Base-by-base conservation (phyloP, 768 basidiomycete genomes). In the Roridomyces roridus region DNA sequence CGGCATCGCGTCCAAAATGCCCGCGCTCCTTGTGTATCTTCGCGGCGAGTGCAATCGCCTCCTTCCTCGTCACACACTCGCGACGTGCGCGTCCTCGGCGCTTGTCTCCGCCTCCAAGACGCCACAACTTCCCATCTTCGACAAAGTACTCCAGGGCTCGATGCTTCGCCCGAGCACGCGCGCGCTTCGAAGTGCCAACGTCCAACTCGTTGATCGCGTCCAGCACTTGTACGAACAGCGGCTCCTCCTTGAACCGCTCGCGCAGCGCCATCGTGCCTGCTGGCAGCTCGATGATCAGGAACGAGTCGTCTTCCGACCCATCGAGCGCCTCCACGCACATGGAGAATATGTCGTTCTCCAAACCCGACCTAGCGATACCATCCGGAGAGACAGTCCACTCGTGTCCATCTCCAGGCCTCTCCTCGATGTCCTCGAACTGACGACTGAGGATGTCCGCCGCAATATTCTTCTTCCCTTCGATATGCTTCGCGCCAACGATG, bases 361-460 rank as follows among this genome's bases (percentile, higher is more conserved):
- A 34, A 20, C 53, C 53, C 17, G 53, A 5, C 3, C 53, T 21
- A 17, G 58, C 61, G 26, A 68, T 68, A 66, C 69, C 69, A 40
- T 71, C 68, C 29, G 63, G 65, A n/a, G 46, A 29, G 1, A 68
- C 65, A 5, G 64, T 63, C 67, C 65, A 68, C 17, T 63, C 59
- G 39, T 39, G 40, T 3, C 48, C 55, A 23, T 57, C 55, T 5
- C 48, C 56, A 17, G 12, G 11, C 12, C 17, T 60, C 8, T 60
- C 36, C 11, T 25, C 46, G 14, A 10, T 3, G 7, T 51, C 51
- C 41, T 55, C 57, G 43, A 52, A 42, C 20, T 24, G 42, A 24
- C 65, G 26, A 31, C 70, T 70, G 8, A 68, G 21, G 1, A 54
- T 61, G 29, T 72, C 70, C 4, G 65, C 65, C 0, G 60, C 65